Conservation (phyloP, 2,329 filamentous ascomycete species). For the Byssothecium circinans region DNA sequence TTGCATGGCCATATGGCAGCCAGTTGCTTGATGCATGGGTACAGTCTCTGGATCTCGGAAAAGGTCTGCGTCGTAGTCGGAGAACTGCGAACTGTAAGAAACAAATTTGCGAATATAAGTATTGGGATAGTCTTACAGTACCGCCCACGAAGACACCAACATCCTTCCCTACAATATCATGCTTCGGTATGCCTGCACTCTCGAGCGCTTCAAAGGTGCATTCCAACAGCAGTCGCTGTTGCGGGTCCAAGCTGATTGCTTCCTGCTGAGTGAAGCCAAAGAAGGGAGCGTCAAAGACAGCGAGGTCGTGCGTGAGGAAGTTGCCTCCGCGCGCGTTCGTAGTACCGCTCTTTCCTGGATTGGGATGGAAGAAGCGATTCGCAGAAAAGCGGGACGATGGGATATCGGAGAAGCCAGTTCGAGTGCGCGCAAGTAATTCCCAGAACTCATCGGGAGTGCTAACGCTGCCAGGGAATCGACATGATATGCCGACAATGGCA, state of each 20-base stretch:
- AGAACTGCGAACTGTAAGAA: neutral
- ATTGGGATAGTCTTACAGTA: neutral
- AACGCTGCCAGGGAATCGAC: conserved; percentile 27
- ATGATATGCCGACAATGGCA: conserved; percentile 45
- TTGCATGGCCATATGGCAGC: conserved; percentile 28
- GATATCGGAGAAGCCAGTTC: conserved; percentile 40
- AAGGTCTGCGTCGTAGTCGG: conserved; percentile 28
- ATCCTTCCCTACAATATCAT: conserved; percentile 30
- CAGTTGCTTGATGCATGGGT: conserved; percentile 32
- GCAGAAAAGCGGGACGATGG: conserved; percentile 44
- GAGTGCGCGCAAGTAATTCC: conserved; percentile 25
- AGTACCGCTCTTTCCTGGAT: conserved; percentile 39
- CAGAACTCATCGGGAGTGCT: conserved; percentile 31
- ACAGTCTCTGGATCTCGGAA: conserved; percentile 28
- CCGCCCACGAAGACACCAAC: conserved; percentile 31
- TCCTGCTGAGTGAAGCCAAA: conserved; percentile 34
- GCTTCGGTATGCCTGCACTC: conserved; percentile 35
- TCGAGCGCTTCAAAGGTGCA: conserved; percentile 46
- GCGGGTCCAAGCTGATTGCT: conserved; percentile 33
- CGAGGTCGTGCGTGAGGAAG: conserved; percentile 25
- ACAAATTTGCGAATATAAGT: neutral
- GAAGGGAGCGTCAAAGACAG: conserved; percentile 33
- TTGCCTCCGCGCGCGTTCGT: conserved; percentile 32
- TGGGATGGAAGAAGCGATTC: conserved; percentile 42
- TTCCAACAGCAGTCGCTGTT: conserved; percentile 39